Evolutionary conservation across 305 asterid genomes (phyloP), one percentile per base, ranked within the genome.

Genomic region (Andrographis paniculata): DNA sequence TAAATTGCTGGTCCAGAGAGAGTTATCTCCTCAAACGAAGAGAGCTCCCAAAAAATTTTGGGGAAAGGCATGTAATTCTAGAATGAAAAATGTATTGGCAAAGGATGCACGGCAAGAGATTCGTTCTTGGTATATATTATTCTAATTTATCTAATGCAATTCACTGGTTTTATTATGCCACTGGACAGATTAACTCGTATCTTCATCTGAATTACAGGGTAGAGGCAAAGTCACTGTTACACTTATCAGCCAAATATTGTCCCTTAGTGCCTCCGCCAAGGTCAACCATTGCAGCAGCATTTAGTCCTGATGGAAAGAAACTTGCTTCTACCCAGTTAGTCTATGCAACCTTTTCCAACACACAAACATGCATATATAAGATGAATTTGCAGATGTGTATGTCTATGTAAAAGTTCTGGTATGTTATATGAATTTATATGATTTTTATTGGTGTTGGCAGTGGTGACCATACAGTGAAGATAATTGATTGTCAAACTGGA

Each of bases 381-480:
- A n/a, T n/a, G n/a, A n/a, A n/a, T n/a, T n/a, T n/a, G n/a, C n/a
- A n/a, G n/a, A n/a, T n/a, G n/a, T n/a, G n/a, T n/a, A n/a, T n/a
- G n/a, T n/a, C n/a, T n/a, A n/a, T n/a, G n/a, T n/a, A n/a, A n/a
- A n/a, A n/a, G n/a, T n/a, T n/a, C n/a, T n/a, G n/a, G n/a, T n/a
- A n/a, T n/a, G n/a, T n/a, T n/a, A n/a, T n/a, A n/a, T n/a, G n/a
- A n/a, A n/a, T n/a, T n/a, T n/a, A n/a, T n/a, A n/a, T n/a, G n/a
- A n/a, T n/a, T n/a, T n/a, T n/a, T n/a, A 30, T 48, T 61, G 24
- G 12, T 70, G 65, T 22, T 55, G 68, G 58, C 80, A 91, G 99
- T 67, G 99, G 99, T 59, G 99, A 91, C 74, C 99, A 91, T 61
- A 91, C 99, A 0, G 96, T 91, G 58, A 91, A 91, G 83, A 83